These are phyloP conservation scores for Eruca vesicaria DNA, from an alignment of 441 rosid genomes.

Conservation along the genomic window DNA sequence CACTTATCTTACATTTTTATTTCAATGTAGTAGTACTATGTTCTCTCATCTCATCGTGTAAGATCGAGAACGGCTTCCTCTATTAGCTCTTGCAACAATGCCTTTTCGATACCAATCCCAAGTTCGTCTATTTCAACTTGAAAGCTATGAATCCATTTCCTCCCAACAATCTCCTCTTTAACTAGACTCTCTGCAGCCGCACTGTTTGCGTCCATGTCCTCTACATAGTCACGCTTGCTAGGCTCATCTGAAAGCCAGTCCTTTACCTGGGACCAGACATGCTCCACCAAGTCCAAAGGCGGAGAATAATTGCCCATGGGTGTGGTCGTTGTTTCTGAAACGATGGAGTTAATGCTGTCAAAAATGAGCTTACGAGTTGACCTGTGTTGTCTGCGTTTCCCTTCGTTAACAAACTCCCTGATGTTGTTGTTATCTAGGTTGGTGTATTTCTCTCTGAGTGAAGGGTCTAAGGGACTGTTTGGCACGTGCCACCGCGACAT, in stretches of 20 bases:
- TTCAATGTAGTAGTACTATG: constrained; percentile 4
- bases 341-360: constrained; percentile 63
- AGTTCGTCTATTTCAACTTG: constrained; percentile 51
- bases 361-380: constrained; percentile 66
- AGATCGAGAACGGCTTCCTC: constrained; percentile 69
- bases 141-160: constrained; percentile 55
- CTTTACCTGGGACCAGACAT: constrained; percentile 59
- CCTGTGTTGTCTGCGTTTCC: constrained; percentile 62
- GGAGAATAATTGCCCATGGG: neutral
- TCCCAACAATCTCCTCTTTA: constrained; percentile 68
- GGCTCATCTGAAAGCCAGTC: constrained; percentile 49
- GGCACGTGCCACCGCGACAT: constrained; percentile 62
- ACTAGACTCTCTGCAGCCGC: constrained; percentile 59
- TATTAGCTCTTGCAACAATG: constrained; percentile 68
- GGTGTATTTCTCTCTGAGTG: constrained; percentile 54
- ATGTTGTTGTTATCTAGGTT: constrained; percentile 35
- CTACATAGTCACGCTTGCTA: constrained; percentile 27
- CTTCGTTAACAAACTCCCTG: constrained; percentile 59
- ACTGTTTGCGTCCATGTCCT: constrained; percentile 54
- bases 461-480: constrained; percentile 71
- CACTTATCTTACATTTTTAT: constrained; percentile 29
- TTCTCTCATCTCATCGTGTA: constrained; percentile 34
- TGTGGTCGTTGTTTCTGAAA: constrained; percentile 41
- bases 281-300: constrained; percentile 42
- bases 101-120: constrained; percentile 58